These are phyloP conservation scores for Brachypodium distachyon DNA, from an alignment of 202 grass and related monocot species.

Conservation along the genomic window DNA sequence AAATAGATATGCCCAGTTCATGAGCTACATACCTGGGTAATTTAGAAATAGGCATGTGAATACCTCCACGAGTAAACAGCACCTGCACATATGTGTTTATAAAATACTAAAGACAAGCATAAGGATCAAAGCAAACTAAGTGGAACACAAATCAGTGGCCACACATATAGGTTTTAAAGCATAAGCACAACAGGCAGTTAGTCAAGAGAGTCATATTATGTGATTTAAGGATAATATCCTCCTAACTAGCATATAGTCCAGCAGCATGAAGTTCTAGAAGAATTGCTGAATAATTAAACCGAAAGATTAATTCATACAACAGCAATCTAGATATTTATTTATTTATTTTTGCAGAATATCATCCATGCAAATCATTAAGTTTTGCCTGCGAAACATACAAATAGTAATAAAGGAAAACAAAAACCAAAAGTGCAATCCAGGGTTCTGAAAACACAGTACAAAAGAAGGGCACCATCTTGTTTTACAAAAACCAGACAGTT, in stretches of 20 bases:
- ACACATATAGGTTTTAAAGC: neutral
- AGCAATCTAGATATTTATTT: neutral
- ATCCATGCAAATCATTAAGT: neutral
- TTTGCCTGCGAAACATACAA: neutral
- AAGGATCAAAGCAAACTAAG: neutral
- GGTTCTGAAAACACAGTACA: neutral
- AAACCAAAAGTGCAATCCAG: neutral
- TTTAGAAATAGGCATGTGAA: slow-evolving; percentile 43
- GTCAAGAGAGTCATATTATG: neutral
- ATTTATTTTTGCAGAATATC: neutral
- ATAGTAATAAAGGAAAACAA: neutral
- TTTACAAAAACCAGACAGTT: neutral
- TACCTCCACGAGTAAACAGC: slow-evolving; percentile 36
- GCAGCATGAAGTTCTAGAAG: neutral
- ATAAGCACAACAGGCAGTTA: neutral
- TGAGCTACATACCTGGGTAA: slow-evolving; percentile 46
- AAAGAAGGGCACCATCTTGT: neutral
- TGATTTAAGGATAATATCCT: neutral
- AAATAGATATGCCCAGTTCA: neutral
- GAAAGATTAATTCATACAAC: neutral
- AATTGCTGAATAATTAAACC: slow-evolving; percentile 7
- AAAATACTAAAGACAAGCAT: slow-evolving; percentile 2
- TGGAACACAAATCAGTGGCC: neutral
- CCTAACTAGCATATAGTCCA: neutral
- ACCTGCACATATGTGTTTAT: slow-evolving; percentile 37